Evolutionary conservation across 2,329 filamentous ascomycete genomes (phyloP).

Genomic region (Penicillium fuscoglaucum): DNA sequence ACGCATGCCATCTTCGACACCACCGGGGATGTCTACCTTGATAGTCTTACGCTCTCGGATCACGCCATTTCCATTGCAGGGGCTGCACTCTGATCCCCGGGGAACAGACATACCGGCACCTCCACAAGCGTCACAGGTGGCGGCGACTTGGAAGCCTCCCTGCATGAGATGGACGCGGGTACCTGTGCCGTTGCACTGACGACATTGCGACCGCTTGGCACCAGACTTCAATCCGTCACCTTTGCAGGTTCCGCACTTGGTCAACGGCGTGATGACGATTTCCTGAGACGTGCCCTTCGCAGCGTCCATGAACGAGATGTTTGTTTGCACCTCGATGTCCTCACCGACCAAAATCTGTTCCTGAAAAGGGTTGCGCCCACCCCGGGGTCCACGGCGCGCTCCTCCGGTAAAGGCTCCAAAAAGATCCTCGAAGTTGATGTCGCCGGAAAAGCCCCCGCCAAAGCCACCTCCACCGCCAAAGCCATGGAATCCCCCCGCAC

Average conservation of each 20-base stretch:
- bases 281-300: constrained; percentile 88
- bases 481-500: constrained; percentile 61
- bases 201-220: constrained; percentile 70
- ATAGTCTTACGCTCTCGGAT: constrained; percentile 80
- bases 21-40: constrained; percentile 86
- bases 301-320: constrained; percentile 92
- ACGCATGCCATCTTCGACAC: constrained; percentile 95
- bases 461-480: constrained; percentile 44
- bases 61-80: constrained; percentile 80
- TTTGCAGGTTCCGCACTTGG: constrained; percentile 76
- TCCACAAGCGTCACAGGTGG: constrained; percentile 78
- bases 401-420: constrained; percentile 81
- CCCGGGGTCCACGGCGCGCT: constrained; percentile 52
- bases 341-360: constrained; percentile 86
- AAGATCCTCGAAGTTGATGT: constrained; percentile 95
- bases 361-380: constrained; percentile 69
- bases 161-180: constrained; percentile 85
- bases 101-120: constrained; percentile 77
- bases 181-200: constrained; percentile 80
- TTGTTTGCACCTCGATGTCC: constrained; percentile 91
- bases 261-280: constrained; percentile 80
- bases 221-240: constrained; percentile 85
- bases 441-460: constrained; percentile 68
- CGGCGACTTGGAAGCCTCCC: constrained; percentile 93
- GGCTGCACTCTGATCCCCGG: constrained; percentile 74